Conservation (phyloP, 345 rosid genomes). For the Lepidium africanum region DNA sequence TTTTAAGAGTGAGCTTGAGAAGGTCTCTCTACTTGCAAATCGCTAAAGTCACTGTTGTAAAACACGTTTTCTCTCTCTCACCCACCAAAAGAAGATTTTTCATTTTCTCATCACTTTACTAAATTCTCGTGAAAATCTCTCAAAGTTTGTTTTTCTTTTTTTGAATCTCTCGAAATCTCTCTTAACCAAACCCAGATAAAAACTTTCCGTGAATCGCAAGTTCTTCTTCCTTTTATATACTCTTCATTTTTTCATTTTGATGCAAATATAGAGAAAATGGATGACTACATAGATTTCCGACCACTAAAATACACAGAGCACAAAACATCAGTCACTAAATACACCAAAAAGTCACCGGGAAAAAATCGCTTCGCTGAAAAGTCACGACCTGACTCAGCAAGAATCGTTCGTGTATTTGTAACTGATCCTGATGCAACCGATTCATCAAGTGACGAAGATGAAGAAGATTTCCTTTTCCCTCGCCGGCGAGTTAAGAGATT, state of each 20-base stretch:
- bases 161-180: conserved; percentile 11
- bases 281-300: conserved; percentile 27
- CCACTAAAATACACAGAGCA: conserved; percentile 70
- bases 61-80: conserved; percentile 15
- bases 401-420: conserved; percentile 47
- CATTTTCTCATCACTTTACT: background rate
- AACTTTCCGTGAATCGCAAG: conserved; percentile 13
- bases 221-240: background rate
- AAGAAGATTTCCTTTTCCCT: conserved; percentile 25
- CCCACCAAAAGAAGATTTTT: background rate
- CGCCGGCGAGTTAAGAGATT: conserved; percentile 62
- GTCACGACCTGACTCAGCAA: conserved; percentile 5
- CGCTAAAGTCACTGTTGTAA: background rate
- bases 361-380: background rate
- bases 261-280: conserved; percentile 14
- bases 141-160: background rate
- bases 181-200: conserved; percentile 9
- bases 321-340: conserved; percentile 41
- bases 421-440: conserved; percentile 87
- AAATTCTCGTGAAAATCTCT: background rate
- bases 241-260: background rate
- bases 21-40: conserved; percentile 7
- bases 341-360: conserved; percentile 29
- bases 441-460: conserved; percentile 86
- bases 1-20: conserved; percentile 9